Conservation (phyloP, 2,329 filamentous ascomycete genomes). For the Aspergillus proliferans region DNA sequence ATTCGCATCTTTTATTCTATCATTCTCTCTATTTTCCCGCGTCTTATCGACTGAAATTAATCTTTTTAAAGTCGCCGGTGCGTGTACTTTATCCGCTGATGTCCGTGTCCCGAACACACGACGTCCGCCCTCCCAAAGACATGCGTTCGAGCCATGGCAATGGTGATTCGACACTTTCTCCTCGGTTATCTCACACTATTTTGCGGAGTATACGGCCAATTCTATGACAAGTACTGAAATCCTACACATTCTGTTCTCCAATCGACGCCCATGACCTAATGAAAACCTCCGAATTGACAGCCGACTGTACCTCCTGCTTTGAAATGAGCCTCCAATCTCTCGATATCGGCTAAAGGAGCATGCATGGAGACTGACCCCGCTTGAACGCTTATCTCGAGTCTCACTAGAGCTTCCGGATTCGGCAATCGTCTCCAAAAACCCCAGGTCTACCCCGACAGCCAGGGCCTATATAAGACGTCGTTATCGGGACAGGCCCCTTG, state of each 20-base stretch:
- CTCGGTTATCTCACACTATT: no score
- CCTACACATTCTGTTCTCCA: no score
- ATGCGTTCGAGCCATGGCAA: no score
- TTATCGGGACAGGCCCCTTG: not conserved
- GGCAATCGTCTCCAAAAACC: not conserved
- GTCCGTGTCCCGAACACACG: conserved; percentile 1
- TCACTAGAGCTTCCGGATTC: conserved; percentile 4
- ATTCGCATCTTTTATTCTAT: not conserved
- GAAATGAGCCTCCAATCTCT: not conserved
- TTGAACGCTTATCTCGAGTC: conserved; percentile 9
- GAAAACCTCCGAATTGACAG: not conserved
- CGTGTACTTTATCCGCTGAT: conserved; percentile 2
- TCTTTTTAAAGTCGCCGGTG: conserved; percentile 1
- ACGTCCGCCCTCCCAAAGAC: not conserved
- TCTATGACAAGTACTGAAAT: not conserved
- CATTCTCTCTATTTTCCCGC: not conserved
- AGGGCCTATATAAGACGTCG: not conserved
- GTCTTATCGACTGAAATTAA: not conserved
- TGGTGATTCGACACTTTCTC: no score
- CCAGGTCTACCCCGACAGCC: conserved; percentile 3
- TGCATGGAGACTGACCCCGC: not conserved
- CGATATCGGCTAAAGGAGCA: not conserved
- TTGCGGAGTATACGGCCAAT: not conserved
- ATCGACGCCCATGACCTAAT: not conserved
- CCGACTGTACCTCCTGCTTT: not conserved